Percentiles rank a stretch among this genome's conserved stretches.
phyloP scores from a whole-genome alignment of 2,329 filamentous ascomycete genomes.

The Fusarium miscanthi region DNA sequence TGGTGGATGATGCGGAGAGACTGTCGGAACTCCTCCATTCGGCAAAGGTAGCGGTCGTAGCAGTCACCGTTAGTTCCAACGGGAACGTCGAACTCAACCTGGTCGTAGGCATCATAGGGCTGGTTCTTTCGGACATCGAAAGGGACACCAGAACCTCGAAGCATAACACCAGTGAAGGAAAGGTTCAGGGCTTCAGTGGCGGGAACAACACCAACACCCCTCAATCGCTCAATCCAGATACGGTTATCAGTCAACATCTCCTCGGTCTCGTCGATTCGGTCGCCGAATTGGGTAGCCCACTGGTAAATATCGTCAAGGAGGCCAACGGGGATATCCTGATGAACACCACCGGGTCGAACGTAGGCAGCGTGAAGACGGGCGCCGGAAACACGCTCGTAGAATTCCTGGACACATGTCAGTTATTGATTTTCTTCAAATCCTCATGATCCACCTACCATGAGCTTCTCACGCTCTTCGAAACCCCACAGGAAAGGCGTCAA shows the following conservation, averaged over 20 bases:
- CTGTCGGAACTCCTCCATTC: slow-evolving; percentile 99
- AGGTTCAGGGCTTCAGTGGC: slow-evolving; percentile 97
- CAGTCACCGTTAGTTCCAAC: slow-evolving; percentile 98
- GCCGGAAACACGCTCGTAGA: slow-evolving; percentile 98
- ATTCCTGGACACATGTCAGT: slow-evolving; percentile 74
- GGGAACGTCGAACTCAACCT: slow-evolving; percentile 98
- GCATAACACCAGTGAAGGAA: slow-evolving; percentile 96
- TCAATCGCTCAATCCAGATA: slow-evolving; percentile 96
- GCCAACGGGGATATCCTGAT: slow-evolving; percentile 92
- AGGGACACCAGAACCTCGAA: slow-evolving; percentile 93
- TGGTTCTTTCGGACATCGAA: slow-evolving; percentile 97
- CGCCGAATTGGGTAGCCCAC: slow-evolving; percentile 98
- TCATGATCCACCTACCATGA: slow-evolving; percentile 78
- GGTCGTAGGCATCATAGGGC: slow-evolving; percentile 96
- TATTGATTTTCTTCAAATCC: background rate
- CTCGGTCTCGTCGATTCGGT: slow-evolving; percentile 98
- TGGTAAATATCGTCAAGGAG: slow-evolving; percentile 99
- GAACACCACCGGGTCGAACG: slow-evolving; percentile 94
- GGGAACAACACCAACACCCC: slow-evolving; percentile 89
- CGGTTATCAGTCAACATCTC: slow-evolving; percentile 99
- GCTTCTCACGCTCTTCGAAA: slow-evolving; percentile 99
- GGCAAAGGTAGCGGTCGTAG: slow-evolving; percentile 98
- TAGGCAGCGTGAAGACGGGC: slow-evolving; percentile 98
- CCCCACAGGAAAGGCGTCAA: slow-evolving; percentile 99
- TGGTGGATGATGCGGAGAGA: slow-evolving; percentile 98